A percentile compares a stretch with the other conserved stretches of the same genome.
Conservation (phyloP, 176 grass and related monocot species). For the Poa annua region DNA sequence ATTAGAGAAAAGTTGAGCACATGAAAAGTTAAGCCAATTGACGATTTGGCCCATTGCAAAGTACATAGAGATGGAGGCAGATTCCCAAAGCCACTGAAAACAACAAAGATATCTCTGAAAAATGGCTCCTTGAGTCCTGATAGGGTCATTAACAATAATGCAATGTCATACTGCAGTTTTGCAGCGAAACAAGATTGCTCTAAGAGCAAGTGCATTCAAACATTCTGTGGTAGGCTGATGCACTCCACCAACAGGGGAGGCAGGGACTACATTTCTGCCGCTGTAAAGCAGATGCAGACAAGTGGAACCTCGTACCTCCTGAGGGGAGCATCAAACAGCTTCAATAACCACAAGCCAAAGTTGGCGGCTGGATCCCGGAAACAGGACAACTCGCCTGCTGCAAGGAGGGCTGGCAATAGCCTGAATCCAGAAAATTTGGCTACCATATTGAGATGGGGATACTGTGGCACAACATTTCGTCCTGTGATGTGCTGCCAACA, state of each 20-base stretch:
- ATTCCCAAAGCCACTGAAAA: conserved; percentile 24
- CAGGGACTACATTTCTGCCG: neutral
- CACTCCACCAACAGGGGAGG: neutral
- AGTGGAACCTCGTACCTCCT: neutral
- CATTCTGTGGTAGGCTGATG: neutral
- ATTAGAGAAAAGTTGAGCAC: neutral
- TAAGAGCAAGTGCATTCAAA: neutral
- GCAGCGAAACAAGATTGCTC: conserved; percentile 19
- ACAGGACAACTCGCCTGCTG: conserved; percentile 24
- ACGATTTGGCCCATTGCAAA: neutral
- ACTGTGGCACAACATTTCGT: neutral
- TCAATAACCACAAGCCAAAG: neutral
- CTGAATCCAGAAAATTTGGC: neutral
- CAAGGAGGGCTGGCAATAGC: neutral
- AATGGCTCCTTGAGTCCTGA: neutral
- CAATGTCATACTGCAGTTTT: neutral
- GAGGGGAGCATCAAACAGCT: neutral
- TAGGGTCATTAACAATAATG: neutral
- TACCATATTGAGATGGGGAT: neutral
- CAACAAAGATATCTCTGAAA: neutral
- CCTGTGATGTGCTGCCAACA: neutral
- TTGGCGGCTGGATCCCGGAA: neutral
- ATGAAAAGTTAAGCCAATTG: neutral
- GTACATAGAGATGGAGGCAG: conserved; percentile 16
- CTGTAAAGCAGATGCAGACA: neutral